These are phyloP conservation scores for Fraxinus floribunda DNA, from an alignment of 305 asterid species.

Conservation along the genomic window DNA sequence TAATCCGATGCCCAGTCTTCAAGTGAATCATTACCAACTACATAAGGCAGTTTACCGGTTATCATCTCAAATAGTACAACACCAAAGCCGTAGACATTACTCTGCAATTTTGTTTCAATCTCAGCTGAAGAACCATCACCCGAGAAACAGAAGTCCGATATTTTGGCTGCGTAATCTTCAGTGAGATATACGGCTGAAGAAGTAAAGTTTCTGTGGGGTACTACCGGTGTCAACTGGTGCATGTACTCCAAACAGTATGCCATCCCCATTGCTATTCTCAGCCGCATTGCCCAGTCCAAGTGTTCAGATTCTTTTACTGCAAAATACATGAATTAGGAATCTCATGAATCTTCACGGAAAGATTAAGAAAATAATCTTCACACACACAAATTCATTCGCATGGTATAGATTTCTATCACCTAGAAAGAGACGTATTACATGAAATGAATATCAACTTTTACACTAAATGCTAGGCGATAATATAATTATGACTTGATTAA, in stretches of 20 bases:
- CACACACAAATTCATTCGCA: not conserved
- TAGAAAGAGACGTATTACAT: not conserved
- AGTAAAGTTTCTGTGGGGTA: conserved; percentile 57
- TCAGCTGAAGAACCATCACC: conserved; percentile 37
- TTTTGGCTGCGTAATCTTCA: conserved; percentile 86
- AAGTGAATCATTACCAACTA: conserved; percentile 43
- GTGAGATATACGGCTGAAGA: conserved; percentile 67
- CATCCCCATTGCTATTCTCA: conserved; percentile 79
- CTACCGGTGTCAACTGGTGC: conserved; percentile 66
- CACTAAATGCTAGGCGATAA: not conserved
- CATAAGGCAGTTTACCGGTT: conserved; percentile 68
- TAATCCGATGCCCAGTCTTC: conserved; percentile 76
- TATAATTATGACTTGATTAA: not conserved
- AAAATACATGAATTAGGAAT: conserved; percentile 9
- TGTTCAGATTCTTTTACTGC: conserved; percentile 88
- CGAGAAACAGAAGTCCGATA: conserved; percentile 61
- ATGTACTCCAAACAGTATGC: conserved; percentile 84
- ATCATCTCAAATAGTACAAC: conserved; percentile 65
- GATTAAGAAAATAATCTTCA: not conserved
- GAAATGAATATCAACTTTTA: not conserved
- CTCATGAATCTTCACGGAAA: not conserved
- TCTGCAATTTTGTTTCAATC: conserved; percentile 30
- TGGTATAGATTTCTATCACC: not conserved
- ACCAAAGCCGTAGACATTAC: conserved; percentile 76
- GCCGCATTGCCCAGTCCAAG: conserved; percentile 70